phyloP scores from a whole-genome alignment of 2,329 filamentous ascomycete species.

The Aspergillus proliferans region DNA sequence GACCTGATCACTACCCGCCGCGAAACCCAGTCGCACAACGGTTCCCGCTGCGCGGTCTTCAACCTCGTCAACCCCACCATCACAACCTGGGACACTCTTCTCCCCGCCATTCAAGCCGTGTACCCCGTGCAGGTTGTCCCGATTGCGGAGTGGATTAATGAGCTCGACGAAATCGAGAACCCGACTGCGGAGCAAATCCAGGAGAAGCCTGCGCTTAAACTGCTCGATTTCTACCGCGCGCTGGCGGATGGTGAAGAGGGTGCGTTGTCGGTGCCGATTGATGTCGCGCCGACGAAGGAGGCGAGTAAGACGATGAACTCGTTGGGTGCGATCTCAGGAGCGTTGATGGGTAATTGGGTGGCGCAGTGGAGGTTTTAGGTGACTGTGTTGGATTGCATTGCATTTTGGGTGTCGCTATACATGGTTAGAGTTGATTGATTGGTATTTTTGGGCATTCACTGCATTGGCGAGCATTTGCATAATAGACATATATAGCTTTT shows the following conservation, averaged over 20 bases:
- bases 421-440: too few relatives aligned
- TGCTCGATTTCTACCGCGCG: conserved; percentile 44
- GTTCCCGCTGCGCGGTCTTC: conserved; percentile 25
- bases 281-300: conserved; percentile 34
- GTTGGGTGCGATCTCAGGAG: conserved; percentile 37
- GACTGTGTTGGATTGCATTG: too few relatives aligned
- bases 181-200: conserved; percentile 32
- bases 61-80: conserved; percentile 45
- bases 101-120: conserved; percentile 34
- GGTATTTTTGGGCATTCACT: too few relatives aligned
- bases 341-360: conserved; percentile 39
- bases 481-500: too few relatives aligned
- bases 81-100: conserved; percentile 38
- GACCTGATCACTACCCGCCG: conserved; percentile 36
- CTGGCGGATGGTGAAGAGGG: conserved; percentile 20
- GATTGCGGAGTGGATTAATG: conserved; percentile 41
- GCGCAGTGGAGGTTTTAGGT: conserved; percentile 3
- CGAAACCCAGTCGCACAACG: conserved; percentile 11
- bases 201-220: conserved; percentile 46
- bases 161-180: conserved; percentile 37
- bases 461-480: too few relatives aligned
- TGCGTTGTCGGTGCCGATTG: conserved; percentile 32
- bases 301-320: conserved; percentile 39
- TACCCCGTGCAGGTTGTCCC: conserved; percentile 38
- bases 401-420: too few relatives aligned